Evolutionary conservation across 1,284 basidiomycete genomes (phyloP).

Genomic region (Ustilago loliicola): DNA sequence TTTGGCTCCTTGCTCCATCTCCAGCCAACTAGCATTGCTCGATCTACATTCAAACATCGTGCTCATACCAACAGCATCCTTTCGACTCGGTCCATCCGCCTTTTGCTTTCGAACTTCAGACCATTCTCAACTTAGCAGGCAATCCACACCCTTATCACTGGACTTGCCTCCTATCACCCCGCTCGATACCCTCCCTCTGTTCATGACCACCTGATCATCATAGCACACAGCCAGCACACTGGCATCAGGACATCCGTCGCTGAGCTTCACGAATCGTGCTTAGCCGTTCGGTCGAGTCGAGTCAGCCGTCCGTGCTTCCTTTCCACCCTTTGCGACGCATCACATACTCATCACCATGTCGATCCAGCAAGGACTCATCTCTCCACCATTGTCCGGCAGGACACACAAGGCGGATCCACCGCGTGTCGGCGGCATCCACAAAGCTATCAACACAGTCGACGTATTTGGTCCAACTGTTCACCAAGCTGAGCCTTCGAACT

Average conservation of each 20-base stretch:
- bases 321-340: neutral
- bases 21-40: neutral
- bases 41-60: neutral
- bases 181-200: neutral
- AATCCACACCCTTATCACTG: neutral
- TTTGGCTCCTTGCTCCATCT: neutral
- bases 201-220: conserved; percentile 17
- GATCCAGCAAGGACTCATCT: conserved; percentile 43
- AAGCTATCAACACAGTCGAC: conserved; percentile 18
- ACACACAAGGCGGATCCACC: conserved; percentile 36
- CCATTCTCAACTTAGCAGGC: neutral
- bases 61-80: conserved; percentile 2
- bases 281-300: neutral
- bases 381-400: conserved; percentile 38
- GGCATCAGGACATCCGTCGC: conserved; percentile 3
- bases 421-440: conserved; percentile 22
- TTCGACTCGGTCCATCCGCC: neutral
- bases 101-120: neutral
- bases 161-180: neutral
- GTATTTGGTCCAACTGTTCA: conserved; percentile 20
- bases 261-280: conserved; percentile 12
- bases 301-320: neutral
- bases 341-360: conserved; percentile 18
- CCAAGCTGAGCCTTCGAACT: neutral
- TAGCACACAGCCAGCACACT: neutral